Percentiles rank a stretch among this genome's conserved stretches.
phyloP scores from a whole-genome alignment of 2,329 filamentous ascomycete species.

The Tolypocladium sp. region DNA sequence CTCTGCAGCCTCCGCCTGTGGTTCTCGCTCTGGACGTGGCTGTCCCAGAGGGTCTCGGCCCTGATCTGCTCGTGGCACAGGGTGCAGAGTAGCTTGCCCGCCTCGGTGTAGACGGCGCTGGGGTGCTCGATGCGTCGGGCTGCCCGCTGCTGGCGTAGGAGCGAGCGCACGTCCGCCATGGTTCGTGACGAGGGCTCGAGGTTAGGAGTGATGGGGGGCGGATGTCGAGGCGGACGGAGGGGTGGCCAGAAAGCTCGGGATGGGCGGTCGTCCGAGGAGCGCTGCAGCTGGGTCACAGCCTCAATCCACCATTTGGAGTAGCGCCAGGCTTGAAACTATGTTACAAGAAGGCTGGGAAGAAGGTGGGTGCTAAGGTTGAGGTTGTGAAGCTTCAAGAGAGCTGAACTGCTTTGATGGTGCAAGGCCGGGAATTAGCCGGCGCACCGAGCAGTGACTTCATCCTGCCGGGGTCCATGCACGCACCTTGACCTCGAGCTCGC shows the following conservation, averaged over 20 bases:
- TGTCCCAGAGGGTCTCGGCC: slow-evolving; percentile 58
- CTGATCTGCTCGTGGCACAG: slow-evolving; percentile 57
- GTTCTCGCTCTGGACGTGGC: slow-evolving; percentile 41
- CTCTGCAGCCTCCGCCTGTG: slow-evolving; percentile 24
- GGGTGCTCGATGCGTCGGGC: slow-evolving; percentile 65
- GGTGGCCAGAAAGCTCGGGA: not conserved
- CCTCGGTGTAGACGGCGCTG: slow-evolving; percentile 57
- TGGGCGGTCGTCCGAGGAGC: not conserved
- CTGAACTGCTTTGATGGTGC: not conserved
- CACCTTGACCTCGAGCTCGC: not conserved
- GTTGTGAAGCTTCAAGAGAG: not conserved
- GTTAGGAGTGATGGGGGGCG: not conserved
- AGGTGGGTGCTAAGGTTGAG: slow-evolving; percentile 1
- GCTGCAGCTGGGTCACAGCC: not conserved
- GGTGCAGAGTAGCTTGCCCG: slow-evolving; percentile 59
- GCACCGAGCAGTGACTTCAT: not conserved
- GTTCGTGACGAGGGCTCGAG: not conserved
- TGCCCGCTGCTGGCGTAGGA: slow-evolving; percentile 69
- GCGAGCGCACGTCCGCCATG: slow-evolving; percentile 73
- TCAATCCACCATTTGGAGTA: not conserved
- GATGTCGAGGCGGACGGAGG: not conserved
- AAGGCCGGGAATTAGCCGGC: not conserved
- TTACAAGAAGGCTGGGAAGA: not conserved
- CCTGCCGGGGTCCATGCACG: not conserved
- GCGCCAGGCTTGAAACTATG: not conserved